phyloP scores from a whole-genome alignment of 108 stramenopile genomes.

The Conticribra guillardii region DNA sequence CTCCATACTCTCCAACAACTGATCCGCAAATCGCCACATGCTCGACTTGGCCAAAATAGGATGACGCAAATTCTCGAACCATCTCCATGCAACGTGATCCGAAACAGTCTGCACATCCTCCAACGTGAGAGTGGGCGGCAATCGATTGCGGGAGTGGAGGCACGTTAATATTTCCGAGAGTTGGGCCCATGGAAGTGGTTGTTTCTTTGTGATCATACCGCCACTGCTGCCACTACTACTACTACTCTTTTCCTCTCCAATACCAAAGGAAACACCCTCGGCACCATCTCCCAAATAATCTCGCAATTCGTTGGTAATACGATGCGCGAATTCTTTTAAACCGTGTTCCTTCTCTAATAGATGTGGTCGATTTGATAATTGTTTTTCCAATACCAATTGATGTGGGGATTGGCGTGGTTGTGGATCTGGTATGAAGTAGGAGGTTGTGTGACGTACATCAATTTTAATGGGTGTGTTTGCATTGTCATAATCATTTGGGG shows the following conservation, averaged over 20 bases:
- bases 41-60: constrained; percentile 68
- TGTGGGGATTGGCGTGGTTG: constrained; percentile 69
- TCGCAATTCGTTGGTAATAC: constrained; percentile 58
- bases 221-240: background rate
- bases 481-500: constrained; percentile 22
- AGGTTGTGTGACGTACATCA: constrained; percentile 66
- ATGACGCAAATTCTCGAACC: constrained; percentile 76
- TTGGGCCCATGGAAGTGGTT: constrained; percentile 72
- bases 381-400: constrained; percentile 65
- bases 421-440: constrained; percentile 81
- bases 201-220: constrained; percentile 9
- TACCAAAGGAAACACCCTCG: constrained; percentile 63
- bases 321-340: constrained; percentile 54
- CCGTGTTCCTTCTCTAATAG: constrained; percentile 60
- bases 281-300: constrained; percentile 58
- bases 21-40: constrained; percentile 67
- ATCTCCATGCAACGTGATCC: constrained; percentile 72
- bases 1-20: constrained; percentile 51
- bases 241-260: constrained; percentile 62
- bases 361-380: constrained; percentile 58
- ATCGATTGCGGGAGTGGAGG: constrained; percentile 53
- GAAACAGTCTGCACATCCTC: constrained; percentile 68
- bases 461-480: constrained; percentile 45
- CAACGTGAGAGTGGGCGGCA: constrained; percentile 61
- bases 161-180: constrained; percentile 80